Base-by-base conservation (phyloP, 257 asterid species). In the Coffea eugenioides region DNA sequence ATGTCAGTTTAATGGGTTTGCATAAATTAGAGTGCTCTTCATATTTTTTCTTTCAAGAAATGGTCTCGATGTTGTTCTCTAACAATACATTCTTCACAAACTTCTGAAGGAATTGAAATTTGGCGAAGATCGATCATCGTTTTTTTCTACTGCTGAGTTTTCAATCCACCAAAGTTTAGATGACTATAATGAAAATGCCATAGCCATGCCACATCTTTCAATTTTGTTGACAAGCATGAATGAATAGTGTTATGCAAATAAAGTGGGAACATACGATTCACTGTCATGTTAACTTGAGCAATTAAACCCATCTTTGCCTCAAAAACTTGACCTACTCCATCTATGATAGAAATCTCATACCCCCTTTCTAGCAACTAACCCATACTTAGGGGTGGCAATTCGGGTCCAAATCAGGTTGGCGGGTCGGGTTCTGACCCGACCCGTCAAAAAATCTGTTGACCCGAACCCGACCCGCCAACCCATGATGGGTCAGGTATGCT, bases 351-450 rank as follows among this genome's bases (percentile, higher is more conserved):
- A 36, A 78, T 13, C 8, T 5, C 62, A 20, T 36, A 78, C 2
- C 79, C 65, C 0, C 81, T 83, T 15, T 84, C 78, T 73, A 76
- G 80, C 0, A 84, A 69, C 21, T 82, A 81, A 27, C 27, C 27
- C 27, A 27, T 27, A 27, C 27, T 27, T 27, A 27, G 27, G 27
- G 27, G 27, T 27, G 27, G 27, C 27, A 27, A 27, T 27, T 27
- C 27, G 27, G 27, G 27, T 27, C 27, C 27, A 27, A 27, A 27
- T 27, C 27, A 27, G 27, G 27, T 27, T 27, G 27, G 27, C 27
- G 27, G 27, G 27, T 27, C 27, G 27, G 27, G 27, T 27, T n/a
- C n/a, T n/a, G n/a, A 27, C 27, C 27, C 27, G 27, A 27, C 27
- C 27, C 27, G 27, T 27, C 27, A 27, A 0, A 27, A 27, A 27